phyloP scores from a whole-genome alignment of 2,329 filamentous ascomycete genomes.

The Epichloe brachyelytri region DNA sequence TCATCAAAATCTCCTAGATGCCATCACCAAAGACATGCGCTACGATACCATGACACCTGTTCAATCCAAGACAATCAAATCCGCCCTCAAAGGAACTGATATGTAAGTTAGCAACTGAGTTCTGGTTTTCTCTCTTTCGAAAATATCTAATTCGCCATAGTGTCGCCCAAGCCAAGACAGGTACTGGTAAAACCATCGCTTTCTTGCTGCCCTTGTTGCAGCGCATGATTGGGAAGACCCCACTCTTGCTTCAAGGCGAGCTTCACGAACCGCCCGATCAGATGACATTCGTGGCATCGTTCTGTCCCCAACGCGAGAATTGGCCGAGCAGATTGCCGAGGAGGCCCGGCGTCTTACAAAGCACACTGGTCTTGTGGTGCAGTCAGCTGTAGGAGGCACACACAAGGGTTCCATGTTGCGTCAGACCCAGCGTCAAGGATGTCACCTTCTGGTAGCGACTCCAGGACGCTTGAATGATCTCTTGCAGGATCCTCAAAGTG shows the following conservation, averaged over 20 bases:
- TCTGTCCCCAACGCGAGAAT: slow-evolving; percentile 67
- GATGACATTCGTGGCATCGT: slow-evolving; percentile 57
- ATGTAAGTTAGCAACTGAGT: slow-evolving; percentile 46
- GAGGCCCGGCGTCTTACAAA: slow-evolving; percentile 60
- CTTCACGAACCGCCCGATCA: slow-evolving; percentile 24
- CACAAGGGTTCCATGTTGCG: slow-evolving; percentile 57
- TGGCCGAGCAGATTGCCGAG: slow-evolving; percentile 66
- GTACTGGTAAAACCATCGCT: slow-evolving; percentile 90
- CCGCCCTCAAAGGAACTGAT: slow-evolving; percentile 68
- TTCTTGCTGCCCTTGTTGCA: slow-evolving; percentile 83
- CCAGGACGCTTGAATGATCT: slow-evolving; percentile 80
- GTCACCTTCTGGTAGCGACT: slow-evolving; percentile 81
- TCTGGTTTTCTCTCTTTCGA: not conserved
- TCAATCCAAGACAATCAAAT: slow-evolving; percentile 69
- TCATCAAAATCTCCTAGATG: slow-evolving; percentile 49
- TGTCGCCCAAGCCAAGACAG: slow-evolving; percentile 89
- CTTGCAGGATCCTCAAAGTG: slow-evolving; percentile 49
- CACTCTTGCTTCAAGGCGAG: slow-evolving; percentile 36
- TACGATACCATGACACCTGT: slow-evolving; percentile 88
- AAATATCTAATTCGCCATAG: slow-evolving; percentile 27
- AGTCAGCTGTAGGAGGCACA: slow-evolving; percentile 85
- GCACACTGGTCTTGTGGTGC: slow-evolving; percentile 52
- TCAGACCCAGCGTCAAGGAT: slow-evolving; percentile 60
- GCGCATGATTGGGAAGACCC: slow-evolving; percentile 57
- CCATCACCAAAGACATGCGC: slow-evolving; percentile 59